These are phyloP conservation scores for Wickerhamomyces canadensis DNA, from an alignment of 805 yeast species.

Conservation along the genomic window DNA sequence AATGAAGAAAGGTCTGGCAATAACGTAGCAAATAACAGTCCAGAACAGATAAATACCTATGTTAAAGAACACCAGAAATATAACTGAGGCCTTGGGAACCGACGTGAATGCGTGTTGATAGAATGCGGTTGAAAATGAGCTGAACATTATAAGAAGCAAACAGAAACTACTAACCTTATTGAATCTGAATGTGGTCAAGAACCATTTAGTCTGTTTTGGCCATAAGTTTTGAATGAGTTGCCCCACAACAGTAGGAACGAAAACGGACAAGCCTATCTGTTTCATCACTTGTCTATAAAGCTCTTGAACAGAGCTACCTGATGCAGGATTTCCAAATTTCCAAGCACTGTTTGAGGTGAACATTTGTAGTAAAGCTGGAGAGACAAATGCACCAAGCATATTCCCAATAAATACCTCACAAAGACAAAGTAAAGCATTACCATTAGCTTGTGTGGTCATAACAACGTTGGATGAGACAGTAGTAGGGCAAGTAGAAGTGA, in stretches of 20 bases:
- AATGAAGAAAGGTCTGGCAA: constrained; percentile 58
- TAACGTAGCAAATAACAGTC: constrained; percentile 53
- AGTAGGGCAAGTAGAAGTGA: constrained; percentile 86
- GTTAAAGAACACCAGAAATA: constrained; percentile 79
- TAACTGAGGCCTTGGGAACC: constrained; percentile 62
- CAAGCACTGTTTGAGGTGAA: constrained; percentile 51
- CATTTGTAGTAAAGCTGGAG: constrained; percentile 81
- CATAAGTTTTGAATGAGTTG: constrained; percentile 70
- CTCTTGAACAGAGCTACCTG: constrained; percentile 42
- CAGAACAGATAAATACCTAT: constrained; percentile 74
- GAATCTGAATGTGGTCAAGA: constrained; percentile 49
- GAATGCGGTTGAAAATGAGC: constrained; percentile 83
- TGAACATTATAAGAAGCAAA: constrained; percentile 71
- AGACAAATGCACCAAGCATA: constrained; percentile 76
- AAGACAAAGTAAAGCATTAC: constrained; percentile 70
- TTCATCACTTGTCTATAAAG: constrained; percentile 78
- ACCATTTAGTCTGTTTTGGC: constrained; percentile 61
- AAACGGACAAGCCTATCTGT: constrained; percentile 78
- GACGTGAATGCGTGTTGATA: constrained; percentile 71
- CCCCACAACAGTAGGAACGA: constrained; percentile 85
- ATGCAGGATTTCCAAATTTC: constrained; percentile 77
- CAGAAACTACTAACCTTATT: constrained; percentile 75
- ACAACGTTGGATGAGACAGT: constrained; percentile 90
- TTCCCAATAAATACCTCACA: constrained; percentile 87
- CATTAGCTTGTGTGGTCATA: constrained; percentile 83